These are phyloP conservation scores for Dendryphion nanum DNA, from an alignment of 2,329 filamentous ascomycete genomes.

Conservation along the genomic window DNA sequence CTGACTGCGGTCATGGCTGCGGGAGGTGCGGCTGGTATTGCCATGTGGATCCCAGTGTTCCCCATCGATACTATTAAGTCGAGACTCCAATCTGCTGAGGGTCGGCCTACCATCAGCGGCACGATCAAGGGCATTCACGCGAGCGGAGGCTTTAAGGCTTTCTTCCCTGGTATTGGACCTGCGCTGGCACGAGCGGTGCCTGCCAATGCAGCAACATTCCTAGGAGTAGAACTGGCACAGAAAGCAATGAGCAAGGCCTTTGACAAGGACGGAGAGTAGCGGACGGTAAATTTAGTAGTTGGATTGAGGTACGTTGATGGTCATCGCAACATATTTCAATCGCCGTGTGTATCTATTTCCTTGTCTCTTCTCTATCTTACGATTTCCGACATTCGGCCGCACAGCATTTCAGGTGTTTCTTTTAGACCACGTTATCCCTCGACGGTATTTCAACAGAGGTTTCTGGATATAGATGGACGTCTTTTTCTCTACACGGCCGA, in stretches of 20 bases:
- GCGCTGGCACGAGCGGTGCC: slow-evolving; percentile 90
- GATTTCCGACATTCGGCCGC: too few relatives aligned
- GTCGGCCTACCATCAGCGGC: slow-evolving; percentile 74
- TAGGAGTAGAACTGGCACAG: slow-evolving; percentile 81
- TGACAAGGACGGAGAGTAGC: slow-evolving; percentile 40
- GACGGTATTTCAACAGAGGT: too few relatives aligned
- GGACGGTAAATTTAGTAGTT: too few relatives aligned
- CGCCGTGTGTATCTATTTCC: too few relatives aligned
- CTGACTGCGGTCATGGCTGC: slow-evolving; percentile 80
- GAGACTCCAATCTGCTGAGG: slow-evolving; percentile 85
- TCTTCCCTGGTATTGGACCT: slow-evolving; percentile 95
- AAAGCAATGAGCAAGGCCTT: slow-evolving; percentile 78
- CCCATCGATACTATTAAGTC: slow-evolving; percentile 97
- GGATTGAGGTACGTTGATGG: too few relatives aligned
- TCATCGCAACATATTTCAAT: too few relatives aligned
- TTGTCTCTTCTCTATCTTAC: too few relatives aligned
- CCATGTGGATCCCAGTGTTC: slow-evolving; percentile 99
- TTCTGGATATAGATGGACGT: too few relatives aligned
- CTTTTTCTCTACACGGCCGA: too few relatives aligned
- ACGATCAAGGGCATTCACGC: slow-evolving; percentile 82
- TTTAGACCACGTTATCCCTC: neutral
- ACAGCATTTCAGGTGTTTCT: too few relatives aligned
- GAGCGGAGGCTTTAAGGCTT: slow-evolving; percentile 80
- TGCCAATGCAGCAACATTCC: slow-evolving; percentile 93
- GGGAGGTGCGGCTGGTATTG: slow-evolving; percentile 86